Evolutionary conservation across 176 grass and related monocot genomes (phyloP).

Genomic region (Olyra latifolia): DNA sequence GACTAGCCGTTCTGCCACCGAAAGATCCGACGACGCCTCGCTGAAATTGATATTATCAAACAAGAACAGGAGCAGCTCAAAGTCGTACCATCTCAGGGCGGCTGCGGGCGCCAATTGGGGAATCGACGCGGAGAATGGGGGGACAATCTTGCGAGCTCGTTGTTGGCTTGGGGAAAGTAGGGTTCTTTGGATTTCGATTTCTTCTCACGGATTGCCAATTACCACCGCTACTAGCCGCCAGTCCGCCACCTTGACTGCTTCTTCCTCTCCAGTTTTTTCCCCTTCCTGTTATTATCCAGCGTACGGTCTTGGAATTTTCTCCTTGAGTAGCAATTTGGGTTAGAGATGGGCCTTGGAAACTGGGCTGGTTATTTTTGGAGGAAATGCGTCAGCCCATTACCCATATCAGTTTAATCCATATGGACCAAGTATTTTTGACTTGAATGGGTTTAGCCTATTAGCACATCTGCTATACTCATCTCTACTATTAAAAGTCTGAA

Average conservation of each 20-base stretch:
- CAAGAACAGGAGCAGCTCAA: neutral
- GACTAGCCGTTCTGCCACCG: neutral
- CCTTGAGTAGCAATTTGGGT: neutral
- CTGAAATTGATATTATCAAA: neutral
- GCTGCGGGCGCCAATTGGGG: neutral
- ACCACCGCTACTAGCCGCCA: neutral
- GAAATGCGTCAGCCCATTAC: neutral
- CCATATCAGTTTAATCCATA: too few species aligned
- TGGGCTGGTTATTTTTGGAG: neutral
- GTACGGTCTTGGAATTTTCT: neutral
- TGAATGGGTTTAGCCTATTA: neutral
- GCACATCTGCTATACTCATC: too few species aligned
- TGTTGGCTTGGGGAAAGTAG: neutral
- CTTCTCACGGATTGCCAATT: neutral
- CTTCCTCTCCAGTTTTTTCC: neutral
- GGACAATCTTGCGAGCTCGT: neutral
- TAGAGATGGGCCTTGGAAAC: neutral
- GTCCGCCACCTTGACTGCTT: neutral
- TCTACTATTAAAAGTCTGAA: too few species aligned
- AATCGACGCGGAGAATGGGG: neutral
- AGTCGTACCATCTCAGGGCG: slow-evolving; percentile 33
- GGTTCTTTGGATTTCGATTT: slow-evolving; percentile 16
- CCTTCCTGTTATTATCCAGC: neutral
- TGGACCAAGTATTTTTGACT: too few species aligned
- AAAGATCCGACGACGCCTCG: neutral